A percentile compares a stretch with the other conserved stretches of the same genome.
phyloP scores from a whole-genome alignment of 371 early-diverging fungal species.

The Apophysomyces sp. region DNA sequence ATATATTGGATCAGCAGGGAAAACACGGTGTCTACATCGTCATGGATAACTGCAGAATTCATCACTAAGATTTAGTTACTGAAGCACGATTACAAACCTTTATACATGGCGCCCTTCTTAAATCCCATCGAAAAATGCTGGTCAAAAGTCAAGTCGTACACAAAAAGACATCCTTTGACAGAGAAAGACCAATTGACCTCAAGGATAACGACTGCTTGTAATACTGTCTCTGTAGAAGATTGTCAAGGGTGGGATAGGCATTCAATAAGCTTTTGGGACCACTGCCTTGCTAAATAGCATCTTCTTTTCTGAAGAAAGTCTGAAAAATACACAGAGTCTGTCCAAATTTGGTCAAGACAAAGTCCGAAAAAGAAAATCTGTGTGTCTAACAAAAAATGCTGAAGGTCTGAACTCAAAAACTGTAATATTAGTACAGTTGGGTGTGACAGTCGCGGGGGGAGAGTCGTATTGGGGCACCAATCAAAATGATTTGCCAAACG shows the following conservation, averaged over 20 bases:
- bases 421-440: no score
- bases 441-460: no score
- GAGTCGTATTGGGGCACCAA: no score
- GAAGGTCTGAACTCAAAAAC: no score
- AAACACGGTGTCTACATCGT: neutral
- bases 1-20: neutral
- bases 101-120: constrained; percentile 11
- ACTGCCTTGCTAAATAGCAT: no score
- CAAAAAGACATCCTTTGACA: neutral
- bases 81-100: neutral
- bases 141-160: neutral
- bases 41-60: neutral
- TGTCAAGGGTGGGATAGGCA: neutral
- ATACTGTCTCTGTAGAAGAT: neutral
- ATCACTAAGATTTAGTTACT: neutral
- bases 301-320: no score
- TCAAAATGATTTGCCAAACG: no score
- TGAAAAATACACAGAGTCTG: no score
- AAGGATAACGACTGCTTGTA: neutral
- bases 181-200: neutral
- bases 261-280: no score
- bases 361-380: no score
- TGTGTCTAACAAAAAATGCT: no score
- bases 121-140: constrained; percentile 10
- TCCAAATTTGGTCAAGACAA: no score